Percentiles rank a stretch among this genome's conserved stretches.
phyloP scores from a whole-genome alignment of 441 rosid genomes.

The Biscutella laevigata region DNA sequence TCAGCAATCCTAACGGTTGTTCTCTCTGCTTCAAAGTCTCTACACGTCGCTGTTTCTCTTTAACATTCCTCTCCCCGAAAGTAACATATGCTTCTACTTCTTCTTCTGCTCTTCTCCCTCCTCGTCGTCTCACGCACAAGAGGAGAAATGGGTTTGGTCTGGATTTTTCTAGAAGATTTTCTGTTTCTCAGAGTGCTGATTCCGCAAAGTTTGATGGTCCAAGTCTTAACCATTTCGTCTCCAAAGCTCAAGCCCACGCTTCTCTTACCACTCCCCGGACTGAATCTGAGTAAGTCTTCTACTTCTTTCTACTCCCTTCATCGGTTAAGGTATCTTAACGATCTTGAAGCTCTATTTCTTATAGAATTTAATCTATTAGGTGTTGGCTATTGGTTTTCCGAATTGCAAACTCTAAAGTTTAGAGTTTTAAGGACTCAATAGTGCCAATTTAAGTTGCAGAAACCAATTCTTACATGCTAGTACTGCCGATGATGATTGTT shows the following conservation, averaged over 20 bases:
- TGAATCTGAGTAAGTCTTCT: slow-evolving; percentile 47
- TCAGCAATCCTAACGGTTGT: slow-evolving; percentile 35
- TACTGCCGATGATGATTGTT: too few relatives aligned
- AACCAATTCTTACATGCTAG: background rate
- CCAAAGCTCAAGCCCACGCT: slow-evolving; percentile 47
- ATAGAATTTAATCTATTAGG: background rate
- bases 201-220: slow-evolving; percentile 36
- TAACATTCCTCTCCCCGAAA: slow-evolving; percentile 34
- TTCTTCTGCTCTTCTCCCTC: slow-evolving; percentile 11
- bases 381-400: background rate
- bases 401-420: background rate
- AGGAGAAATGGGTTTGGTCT: slow-evolving; percentile 24
- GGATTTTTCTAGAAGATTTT: slow-evolving; percentile 38
- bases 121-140: slow-evolving; percentile 20
- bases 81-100: slow-evolving; percentile 5
- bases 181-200: slow-evolving; percentile 27
- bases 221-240: slow-evolving; percentile 49
- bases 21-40: slow-evolving; percentile 37
- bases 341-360: background rate
- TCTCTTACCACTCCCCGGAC: slow-evolving; percentile 37
- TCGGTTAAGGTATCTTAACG: background rate
- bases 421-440: background rate
- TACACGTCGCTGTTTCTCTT: slow-evolving; percentile 29
- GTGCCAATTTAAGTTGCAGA: background rate
- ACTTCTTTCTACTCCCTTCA: background rate